Evolutionary conservation across 148 eudicot genomes (phyloP).

Genomic region (Fagopyrum tataricum): DNA sequence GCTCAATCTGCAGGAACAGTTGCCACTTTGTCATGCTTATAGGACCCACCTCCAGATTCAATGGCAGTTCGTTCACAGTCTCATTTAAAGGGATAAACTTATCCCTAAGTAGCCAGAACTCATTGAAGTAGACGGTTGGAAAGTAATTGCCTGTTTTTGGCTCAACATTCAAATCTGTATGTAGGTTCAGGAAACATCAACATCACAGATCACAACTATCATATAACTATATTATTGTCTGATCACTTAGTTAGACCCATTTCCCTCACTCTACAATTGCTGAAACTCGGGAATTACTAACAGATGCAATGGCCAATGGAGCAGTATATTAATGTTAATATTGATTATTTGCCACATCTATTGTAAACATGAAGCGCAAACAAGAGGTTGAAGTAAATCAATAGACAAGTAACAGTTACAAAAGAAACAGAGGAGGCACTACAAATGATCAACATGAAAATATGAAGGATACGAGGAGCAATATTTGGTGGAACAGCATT

Average conservation of each 20-base stretch:
- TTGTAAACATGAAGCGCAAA: background rate
- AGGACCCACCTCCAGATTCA: constrained; percentile 85
- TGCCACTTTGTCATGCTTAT: constrained; percentile 99
- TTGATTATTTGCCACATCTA: background rate
- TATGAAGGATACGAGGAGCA: constrained; percentile 86
- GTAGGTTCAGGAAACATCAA: constrained; percentile 43
- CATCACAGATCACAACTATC: background rate
- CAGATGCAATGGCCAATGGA: background rate
- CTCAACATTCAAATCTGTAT: constrained; percentile 71
- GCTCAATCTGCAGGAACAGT: constrained; percentile 86
- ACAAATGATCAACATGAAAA: background rate
- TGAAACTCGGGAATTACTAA: background rate
- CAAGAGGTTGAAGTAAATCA: constrained; percentile 10
- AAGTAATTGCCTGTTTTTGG: constrained; percentile 78
- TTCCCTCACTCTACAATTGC: background rate
- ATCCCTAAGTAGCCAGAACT: constrained; percentile 94
- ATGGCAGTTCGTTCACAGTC: constrained; percentile 66
- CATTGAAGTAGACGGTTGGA: constrained; percentile 80
- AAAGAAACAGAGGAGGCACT: background rate
- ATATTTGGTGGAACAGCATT: constrained; percentile 77
- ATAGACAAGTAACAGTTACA: background rate
- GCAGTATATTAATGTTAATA: background rate
- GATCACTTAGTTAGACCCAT: background rate
- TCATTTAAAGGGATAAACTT: constrained; percentile 79
- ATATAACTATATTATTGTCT: background rate